A percentile compares a stretch with the other conserved stretches of the same genome.
These are phyloP conservation scores for Candida chauliodis DNA, from an alignment of 805 yeast genomes.

Conservation along the genomic window DNA sequence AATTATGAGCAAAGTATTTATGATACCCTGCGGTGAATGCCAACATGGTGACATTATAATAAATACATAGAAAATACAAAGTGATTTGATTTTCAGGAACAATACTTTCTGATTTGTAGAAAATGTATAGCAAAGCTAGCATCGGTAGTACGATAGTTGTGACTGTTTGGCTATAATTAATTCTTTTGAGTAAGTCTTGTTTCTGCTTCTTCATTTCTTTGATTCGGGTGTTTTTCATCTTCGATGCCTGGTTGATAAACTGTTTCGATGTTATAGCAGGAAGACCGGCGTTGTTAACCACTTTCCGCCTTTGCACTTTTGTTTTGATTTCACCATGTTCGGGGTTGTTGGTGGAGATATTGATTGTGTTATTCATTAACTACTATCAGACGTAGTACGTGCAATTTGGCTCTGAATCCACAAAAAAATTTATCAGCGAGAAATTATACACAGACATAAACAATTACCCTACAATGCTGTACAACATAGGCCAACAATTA, in stretches of 20 bases:
- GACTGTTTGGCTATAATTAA: conserved; percentile 32
- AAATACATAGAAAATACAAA: conserved; percentile 26
- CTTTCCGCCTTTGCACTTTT: conserved; percentile 22
- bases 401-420: no score
- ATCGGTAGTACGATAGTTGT: conserved; percentile 34
- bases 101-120: conserved; percentile 16
- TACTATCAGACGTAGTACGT: neutral
- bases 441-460: no score
- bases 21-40: conserved; percentile 44
- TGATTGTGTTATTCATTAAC: conserved; percentile 3
- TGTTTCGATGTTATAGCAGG: conserved; percentile 10
- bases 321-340: neutral
- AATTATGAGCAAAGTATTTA: conserved; percentile 39
- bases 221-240: conserved; percentile 26
- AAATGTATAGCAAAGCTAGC: conserved; percentile 24
- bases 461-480: conserved; percentile 3
- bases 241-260: conserved; percentile 21
- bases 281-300: conserved; percentile 3
- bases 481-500: conserved; percentile 1
- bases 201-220: conserved; percentile 33
- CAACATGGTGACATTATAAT: conserved; percentile 34
- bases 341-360: neutral
- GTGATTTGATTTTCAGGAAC: conserved; percentile 25
- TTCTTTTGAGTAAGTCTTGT: conserved; percentile 32
- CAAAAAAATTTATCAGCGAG: no score